Conservation (phyloP, 2,329 filamentous ascomycete species). For the Pyricularia grisea region DNA sequence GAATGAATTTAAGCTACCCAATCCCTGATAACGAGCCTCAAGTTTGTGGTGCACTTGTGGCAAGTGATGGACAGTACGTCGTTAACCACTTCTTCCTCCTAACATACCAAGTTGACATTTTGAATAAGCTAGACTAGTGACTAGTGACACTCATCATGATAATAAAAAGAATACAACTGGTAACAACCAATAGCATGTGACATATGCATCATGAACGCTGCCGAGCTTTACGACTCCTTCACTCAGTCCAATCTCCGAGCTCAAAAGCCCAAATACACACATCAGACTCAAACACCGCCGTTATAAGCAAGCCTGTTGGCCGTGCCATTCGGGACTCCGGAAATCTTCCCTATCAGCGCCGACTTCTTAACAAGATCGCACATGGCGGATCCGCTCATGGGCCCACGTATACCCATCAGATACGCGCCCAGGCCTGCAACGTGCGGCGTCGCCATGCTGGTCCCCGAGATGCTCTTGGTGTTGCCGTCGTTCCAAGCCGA, state of each 20-base stretch:
- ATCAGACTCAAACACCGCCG: constrained; percentile 20
- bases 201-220: neutral
- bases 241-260: neutral
- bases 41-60: neutral
- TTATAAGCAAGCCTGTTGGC: constrained; percentile 48
- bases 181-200: no score
- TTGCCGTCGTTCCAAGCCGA: constrained; percentile 37
- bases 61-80: neutral
- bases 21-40: neutral
- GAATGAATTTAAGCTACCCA: neutral
- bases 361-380: constrained; percentile 34
- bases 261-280: constrained; percentile 1
- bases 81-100: neutral
- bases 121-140: no score
- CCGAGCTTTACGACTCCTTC: neutral
- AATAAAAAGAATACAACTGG: no score
- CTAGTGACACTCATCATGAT: no score
- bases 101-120: no score
- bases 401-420: constrained; percentile 31
- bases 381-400: constrained; percentile 32
- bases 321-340: constrained; percentile 30
- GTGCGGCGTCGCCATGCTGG: constrained; percentile 27
- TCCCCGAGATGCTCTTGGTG: constrained; percentile 36
- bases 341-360: constrained; percentile 29
- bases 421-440: constrained; percentile 26